phyloP scores from a whole-genome alignment of 805 yeast genomes.

The Sugiyamaella mastotermitis region DNA sequence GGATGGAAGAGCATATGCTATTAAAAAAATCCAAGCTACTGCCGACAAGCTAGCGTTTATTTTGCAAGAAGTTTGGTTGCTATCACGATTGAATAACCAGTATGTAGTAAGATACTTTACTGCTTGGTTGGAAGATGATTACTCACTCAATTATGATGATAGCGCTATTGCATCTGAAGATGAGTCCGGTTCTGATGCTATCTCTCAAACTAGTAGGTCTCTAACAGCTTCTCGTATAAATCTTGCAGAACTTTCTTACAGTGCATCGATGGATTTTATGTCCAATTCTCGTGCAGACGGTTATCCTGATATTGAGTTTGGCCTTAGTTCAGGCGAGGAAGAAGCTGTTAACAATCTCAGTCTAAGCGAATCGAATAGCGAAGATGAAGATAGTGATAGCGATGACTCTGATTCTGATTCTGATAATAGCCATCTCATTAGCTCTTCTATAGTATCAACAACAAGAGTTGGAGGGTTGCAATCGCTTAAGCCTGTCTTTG shows the following conservation, averaged over 20 bases:
- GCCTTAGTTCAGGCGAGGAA: constrained; percentile 17
- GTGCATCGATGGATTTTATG: constrained; percentile 22
- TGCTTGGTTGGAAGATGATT: constrained; percentile 89
- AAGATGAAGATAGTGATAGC: constrained; percentile 14
- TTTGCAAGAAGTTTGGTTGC: constrained; percentile 82
- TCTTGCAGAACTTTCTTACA: constrained; percentile 16
- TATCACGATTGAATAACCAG: constrained; percentile 89
- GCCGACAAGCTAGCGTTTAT: constrained; percentile 75
- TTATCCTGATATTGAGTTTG: constrained; percentile 24
- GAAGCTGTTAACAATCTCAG: constrained; percentile 12
- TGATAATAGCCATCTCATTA: constrained; percentile 6
- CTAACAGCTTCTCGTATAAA: constrained; percentile 3
- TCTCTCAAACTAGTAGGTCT: constrained; percentile 2
- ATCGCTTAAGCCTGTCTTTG: not conserved
- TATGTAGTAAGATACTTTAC: constrained; percentile 95
- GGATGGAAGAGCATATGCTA: constrained; percentile 93
- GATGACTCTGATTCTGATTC: constrained; percentile 1
- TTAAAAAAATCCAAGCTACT: constrained; percentile 82
- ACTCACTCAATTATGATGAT: constrained; percentile 26
- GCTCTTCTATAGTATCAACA: not conserved
- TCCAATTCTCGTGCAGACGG: constrained; percentile 22
- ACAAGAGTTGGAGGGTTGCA: not conserved
- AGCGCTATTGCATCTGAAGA: constrained; percentile 4
- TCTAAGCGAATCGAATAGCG: constrained; percentile 5
- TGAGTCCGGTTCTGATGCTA: constrained; percentile 1